A percentile compares a stretch with the other conserved stretches of the same genome.
phyloP scores from a whole-genome alignment of 306 rosid genomes.

The Castanea crenata region DNA sequence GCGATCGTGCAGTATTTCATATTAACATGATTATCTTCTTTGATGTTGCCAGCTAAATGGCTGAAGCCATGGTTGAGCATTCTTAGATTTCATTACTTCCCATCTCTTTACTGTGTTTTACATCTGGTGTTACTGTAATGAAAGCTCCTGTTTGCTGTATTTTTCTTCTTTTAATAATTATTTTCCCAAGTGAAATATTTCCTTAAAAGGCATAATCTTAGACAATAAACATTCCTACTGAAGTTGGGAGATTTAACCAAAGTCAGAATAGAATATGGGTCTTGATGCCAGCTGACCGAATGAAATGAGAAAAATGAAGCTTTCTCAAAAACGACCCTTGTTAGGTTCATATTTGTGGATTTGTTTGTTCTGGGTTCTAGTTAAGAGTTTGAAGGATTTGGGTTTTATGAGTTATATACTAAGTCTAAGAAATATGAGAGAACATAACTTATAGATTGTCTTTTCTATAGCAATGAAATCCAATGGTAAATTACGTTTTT shows the following conservation, averaged over 20 bases:
- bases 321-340: neutral
- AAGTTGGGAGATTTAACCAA: neutral
- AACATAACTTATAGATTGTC: neutral
- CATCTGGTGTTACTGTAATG: neutral
- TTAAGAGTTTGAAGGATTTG: neutral
- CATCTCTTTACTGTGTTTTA: neutral
- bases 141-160: neutral
- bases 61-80: neutral
- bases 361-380: neutral
- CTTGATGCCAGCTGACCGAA: neutral
- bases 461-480: neutral
- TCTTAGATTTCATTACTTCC: neutral
- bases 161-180: neutral
- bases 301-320: neutral
- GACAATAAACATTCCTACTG: neutral
- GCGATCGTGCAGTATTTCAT: neutral
- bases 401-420: neutral
- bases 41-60: neutral
- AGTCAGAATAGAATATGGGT: neutral
- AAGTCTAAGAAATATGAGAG: neutral
- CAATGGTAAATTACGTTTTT: neutral
- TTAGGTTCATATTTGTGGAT: neutral
- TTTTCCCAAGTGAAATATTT: neutral
- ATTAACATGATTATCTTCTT: neutral
- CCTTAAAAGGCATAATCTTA: neutral